phyloP scores from a whole-genome alignment of 257 asterid species.

The Solanum corneliomulleri region DNA sequence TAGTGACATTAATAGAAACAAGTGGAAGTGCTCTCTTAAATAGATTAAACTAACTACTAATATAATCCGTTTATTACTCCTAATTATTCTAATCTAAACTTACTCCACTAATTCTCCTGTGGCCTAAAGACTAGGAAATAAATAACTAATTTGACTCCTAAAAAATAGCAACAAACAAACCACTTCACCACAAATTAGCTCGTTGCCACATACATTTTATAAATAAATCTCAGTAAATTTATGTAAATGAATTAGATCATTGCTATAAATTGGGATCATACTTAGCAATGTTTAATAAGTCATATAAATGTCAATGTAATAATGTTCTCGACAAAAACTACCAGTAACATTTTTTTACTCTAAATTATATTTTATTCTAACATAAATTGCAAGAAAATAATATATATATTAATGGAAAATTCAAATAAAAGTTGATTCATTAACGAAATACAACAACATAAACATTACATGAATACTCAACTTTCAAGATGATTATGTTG shows the following conservation, averaged over 20 bases:
- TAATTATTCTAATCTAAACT: background rate
- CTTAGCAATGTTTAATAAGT: background rate
- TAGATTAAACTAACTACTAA: background rate
- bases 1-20: background rate
- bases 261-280: background rate
- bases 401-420: too few relatives aligned
- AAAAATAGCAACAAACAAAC: background rate
- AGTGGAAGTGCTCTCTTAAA: background rate
- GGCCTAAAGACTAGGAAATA: background rate
- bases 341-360: background rate
- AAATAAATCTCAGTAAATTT: background rate
- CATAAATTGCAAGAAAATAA: too few relatives aligned
- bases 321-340: background rate
- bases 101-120: background rate
- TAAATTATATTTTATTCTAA: too few relatives aligned
- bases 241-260: background rate
- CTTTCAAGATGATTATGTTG: too few relatives aligned
- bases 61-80: background rate
- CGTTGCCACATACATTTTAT: background rate
- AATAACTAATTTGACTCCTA: background rate
- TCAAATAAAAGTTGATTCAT: too few relatives aligned
- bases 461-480: too few relatives aligned
- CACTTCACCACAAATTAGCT: background rate
- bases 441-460: too few relatives aligned
- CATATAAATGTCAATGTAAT: background rate